Percentiles rank a stretch among this genome's conserved stretches.
phyloP scores from a whole-genome alignment of 1,139 yeast genomes.

The Blastobotrys proliferans region DNA sequence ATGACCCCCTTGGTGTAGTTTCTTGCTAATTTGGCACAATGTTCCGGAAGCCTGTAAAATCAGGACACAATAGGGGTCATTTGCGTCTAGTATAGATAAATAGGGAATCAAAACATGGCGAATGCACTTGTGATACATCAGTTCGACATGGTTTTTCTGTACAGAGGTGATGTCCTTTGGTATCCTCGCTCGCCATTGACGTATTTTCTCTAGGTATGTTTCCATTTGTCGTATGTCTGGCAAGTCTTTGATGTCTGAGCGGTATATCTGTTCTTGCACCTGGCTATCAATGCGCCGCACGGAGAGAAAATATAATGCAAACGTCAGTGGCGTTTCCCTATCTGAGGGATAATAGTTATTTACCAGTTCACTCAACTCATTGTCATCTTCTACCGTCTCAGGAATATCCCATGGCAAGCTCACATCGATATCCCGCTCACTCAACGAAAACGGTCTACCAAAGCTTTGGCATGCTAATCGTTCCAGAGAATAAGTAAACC shows the following conservation, averaged over 20 bases:
- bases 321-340: not conserved
- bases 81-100: not conserved
- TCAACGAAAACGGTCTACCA: conserved; percentile 1
- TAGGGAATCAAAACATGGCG: not conserved
- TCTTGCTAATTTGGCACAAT: not conserved
- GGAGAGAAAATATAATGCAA: not conserved
- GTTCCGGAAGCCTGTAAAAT: not conserved
- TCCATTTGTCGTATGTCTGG: not conserved
- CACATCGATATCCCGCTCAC: conserved; percentile 2
- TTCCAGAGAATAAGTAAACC: conserved; percentile 1
- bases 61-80: not conserved
- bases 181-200: not conserved
- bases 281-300: not conserved
- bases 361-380: not conserved
- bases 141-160: not conserved
- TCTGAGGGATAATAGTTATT: not conserved
- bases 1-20: not conserved
- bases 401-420: not conserved
- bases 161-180: not conserved
- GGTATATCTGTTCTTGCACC: conserved; percentile 2
- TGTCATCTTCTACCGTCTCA: not conserved
- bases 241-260: not conserved
- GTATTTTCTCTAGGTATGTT: not conserved
- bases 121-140: conserved; percentile 1
- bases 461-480: not conserved